phyloP scores from a whole-genome alignment of 1,139 yeast genomes.

The Blastobotrys niveus region DNA sequence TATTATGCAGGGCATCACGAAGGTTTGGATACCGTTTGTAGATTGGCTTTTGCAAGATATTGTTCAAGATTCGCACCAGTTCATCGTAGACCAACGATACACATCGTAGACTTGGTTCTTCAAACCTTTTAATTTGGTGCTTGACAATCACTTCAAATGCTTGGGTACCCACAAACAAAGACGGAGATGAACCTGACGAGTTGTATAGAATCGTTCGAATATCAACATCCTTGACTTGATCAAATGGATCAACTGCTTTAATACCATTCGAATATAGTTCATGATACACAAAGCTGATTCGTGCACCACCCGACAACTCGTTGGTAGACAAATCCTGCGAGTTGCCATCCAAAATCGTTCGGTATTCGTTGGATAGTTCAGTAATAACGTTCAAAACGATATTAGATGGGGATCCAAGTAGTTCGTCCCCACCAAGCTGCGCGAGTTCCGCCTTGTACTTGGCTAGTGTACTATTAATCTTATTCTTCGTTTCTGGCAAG shows the following conservation, averaged over 20 bases:
- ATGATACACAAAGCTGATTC: conserved; percentile 95
- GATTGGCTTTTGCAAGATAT: conserved; percentile 73
- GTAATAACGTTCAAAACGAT: conserved; percentile 88
- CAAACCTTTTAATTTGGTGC: conserved; percentile 91
- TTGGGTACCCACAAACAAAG: conserved; percentile 93
- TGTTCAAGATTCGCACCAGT: conserved; percentile 81
- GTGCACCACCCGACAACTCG: conserved; percentile 92
- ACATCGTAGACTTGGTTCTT: conserved; percentile 88
- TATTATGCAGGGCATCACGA: conserved; percentile 77
- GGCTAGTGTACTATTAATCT: conserved; percentile 83
- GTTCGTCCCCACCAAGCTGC: conserved; percentile 66
- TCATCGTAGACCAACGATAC: conserved; percentile 90
- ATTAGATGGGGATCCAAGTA: conserved; percentile 82
- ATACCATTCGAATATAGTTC: conserved; percentile 94
- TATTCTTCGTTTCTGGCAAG: conserved; percentile 88
- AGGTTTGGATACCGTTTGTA: conserved; percentile 86
- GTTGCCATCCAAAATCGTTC: conserved; percentile 89
- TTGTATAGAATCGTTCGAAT: conserved; percentile 89
- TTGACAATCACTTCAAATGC: conserved; percentile 95
- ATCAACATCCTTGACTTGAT: conserved; percentile 92
- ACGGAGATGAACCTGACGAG: conserved; percentile 97
- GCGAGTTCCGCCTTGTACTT: conserved; percentile 78
- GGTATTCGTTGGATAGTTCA: conserved; percentile 86
- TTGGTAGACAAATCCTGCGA: conserved; percentile 76
- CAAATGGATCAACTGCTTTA: conserved; percentile 91